Evolutionary conservation across 164 flowering plant genomes (phyloP), one percentile per base, ranked within the genome.

Genomic region (Macadamia integrifolia): DNA sequence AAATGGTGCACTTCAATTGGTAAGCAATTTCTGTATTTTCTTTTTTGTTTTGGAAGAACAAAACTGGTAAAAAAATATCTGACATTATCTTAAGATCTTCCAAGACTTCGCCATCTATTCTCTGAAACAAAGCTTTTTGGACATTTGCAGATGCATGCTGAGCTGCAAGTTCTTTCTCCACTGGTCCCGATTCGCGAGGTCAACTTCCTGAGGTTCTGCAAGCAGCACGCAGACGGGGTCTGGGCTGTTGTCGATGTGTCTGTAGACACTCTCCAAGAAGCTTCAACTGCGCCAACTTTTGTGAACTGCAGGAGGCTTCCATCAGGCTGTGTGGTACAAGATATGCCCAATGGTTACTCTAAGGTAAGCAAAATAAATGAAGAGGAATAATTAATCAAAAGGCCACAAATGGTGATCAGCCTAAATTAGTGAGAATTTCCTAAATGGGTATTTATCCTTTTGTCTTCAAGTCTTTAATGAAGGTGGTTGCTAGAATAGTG

Each of bases 231-330:
- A 0, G 98, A 91, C 60, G 98, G 97, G 2, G 88, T 92, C 52
- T 94, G 98, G 98, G 98, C 97, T 23, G 93, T 94, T 28, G 98
- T 94, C 0, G 98, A 94, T 77, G 95, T 94, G 35, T 91, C 98
- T 3, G 75, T 93, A 1, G 97, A 91, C 69, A 55, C 76, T 70
- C 75, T 88, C 69, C 77, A 94, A 50, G 96, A 93, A 56, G 68
- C 77, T 57, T 76, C 88, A 0, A 81, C 77, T 52, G 71, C 82
- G 60, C 73, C 88, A 0, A 31, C 82, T 3, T 86, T 69, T 66
- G 67, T 80, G 48, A 82, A 31, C 69, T 87, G 91, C 78, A 76
- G 97, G 83, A 87, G 92, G 78, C 92, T 91, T 62, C 98, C 98
- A 70, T 94, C 98, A 3, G 98, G 98, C 23, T 91, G 94, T 71